Percentiles rank a stretch among this genome's conserved stretches.
Evolutionary conservation across 2,329 filamentous ascomycete genomes (phyloP).

Genomic region (Epichloe amarillans): DNA sequence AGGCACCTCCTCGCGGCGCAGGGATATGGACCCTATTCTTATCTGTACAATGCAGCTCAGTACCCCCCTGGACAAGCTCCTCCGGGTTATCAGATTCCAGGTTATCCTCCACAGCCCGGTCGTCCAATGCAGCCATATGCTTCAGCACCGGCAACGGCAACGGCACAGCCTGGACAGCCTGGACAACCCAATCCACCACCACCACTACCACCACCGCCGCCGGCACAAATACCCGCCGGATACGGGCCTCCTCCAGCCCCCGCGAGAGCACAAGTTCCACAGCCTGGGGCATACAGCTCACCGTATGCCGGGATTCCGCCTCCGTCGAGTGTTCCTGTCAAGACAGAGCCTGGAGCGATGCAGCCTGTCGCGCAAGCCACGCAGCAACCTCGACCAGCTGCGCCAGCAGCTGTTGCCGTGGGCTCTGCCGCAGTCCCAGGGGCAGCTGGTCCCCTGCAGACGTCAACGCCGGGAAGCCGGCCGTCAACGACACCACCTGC

Average conservation of each 20-base stretch:
- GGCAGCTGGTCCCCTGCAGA: conserved; percentile 5
- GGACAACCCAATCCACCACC: not conserved
- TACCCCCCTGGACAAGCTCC: conserved; percentile 22
- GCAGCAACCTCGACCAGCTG: conserved; percentile 8
- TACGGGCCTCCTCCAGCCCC: conserved; percentile 24
- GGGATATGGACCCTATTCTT: conserved; percentile 24
- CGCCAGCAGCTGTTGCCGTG: conserved; percentile 3
- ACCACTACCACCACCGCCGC: not conserved
- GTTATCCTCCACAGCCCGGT: conserved; percentile 18
- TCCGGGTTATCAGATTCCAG: conserved; percentile 21
- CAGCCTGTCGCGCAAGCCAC: conserved; percentile 6
- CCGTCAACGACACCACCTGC: conserved; percentile 15
- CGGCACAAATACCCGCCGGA: conserved; percentile 16
- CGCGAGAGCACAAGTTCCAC: conserved; percentile 18
- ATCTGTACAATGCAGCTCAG: conserved; percentile 20
- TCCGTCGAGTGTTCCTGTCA: conserved; percentile 13
- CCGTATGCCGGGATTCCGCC: conserved; percentile 20
- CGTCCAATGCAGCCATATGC: conserved; percentile 19
- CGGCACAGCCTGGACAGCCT: conserved; percentile 9
- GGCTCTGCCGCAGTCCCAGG: conserved; percentile 1
- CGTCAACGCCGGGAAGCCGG: conserved; percentile 10
- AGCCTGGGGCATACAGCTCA: conserved; percentile 23
- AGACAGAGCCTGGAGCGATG: conserved; percentile 16
- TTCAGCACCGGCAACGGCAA: not conserved
- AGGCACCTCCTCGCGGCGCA: conserved; percentile 26